A percentile compares a stretch with the other conserved stretches of the same genome.
phyloP scores from a whole-genome alignment of 2,329 filamentous ascomycete genomes.

The Stylonectria norvegica region DNA sequence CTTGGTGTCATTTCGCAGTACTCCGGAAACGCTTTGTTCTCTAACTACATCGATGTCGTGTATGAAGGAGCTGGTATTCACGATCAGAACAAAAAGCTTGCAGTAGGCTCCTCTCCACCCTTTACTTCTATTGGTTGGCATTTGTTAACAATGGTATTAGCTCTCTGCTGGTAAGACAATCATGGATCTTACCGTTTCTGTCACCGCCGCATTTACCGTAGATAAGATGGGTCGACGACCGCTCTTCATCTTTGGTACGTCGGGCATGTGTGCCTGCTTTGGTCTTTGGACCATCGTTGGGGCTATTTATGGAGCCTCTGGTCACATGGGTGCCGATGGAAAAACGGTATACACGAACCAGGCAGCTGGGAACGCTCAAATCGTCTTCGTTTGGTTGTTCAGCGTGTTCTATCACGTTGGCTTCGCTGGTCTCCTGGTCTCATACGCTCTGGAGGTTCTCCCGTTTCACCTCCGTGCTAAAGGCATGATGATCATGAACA shows the following conservation, averaged over 20 bases:
- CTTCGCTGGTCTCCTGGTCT: conserved; percentile 52
- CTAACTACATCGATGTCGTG: conserved; percentile 60
- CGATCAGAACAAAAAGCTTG: conserved; percentile 50
- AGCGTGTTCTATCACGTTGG: conserved; percentile 55
- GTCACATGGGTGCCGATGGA: conserved; percentile 4
- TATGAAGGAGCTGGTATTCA: conserved; percentile 58
- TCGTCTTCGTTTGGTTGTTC: conserved; percentile 56
- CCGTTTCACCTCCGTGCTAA: conserved; percentile 54
- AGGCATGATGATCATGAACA: conserved; percentile 60
- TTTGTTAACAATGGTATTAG: too few species aligned
- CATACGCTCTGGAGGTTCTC: conserved; percentile 54
- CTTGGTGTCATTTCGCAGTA: conserved; percentile 65
- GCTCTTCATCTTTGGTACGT: conserved; percentile 46
- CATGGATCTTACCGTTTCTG: conserved; percentile 53
- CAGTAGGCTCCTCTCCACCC: conserved; percentile 28
- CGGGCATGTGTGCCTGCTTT: conserved; percentile 44
- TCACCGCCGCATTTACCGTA: conserved; percentile 47
- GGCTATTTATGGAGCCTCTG: conserved; percentile 44
- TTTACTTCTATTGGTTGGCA: too few species aligned
- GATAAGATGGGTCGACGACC: conserved; percentile 48
- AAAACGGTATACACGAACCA: conserved; percentile 32
- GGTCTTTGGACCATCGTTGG: conserved; percentile 48
- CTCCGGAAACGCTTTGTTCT: conserved; percentile 61
- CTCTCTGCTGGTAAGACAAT: conserved; percentile 53
- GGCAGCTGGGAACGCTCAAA: conserved; percentile 47